Evolutionary conservation across 176 grass and related monocot genomes (phyloP), one percentile per base, ranked within the genome.

Genomic region (Juncus inflexus): DNA sequence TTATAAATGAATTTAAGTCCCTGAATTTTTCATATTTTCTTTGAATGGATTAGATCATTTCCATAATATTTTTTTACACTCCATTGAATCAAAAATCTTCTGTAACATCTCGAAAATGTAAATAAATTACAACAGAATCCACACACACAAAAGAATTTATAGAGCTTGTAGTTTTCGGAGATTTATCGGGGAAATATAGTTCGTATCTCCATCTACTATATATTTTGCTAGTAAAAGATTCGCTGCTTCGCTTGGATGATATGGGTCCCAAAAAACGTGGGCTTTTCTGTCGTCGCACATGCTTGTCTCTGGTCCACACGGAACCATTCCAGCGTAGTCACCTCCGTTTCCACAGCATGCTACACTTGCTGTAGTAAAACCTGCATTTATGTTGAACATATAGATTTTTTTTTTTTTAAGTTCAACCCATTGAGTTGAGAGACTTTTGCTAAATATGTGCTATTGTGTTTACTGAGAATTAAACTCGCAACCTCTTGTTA

Each of bases 261-360:
- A 99, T 0, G 95, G 89, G 55, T 99, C 95, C 89, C 95, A 99
- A 62, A 99, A 94, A 4, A 99, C 89, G 54, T 90, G 54, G 5
- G 15, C 71, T 14, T 63, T 35, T 15, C 89, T 35, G 19, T 80
- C 76, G 2, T 77, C 72, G 38, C 95, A 94, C 86, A 94, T 73
- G 59, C 55, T 84, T 13, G 95, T 80, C 37, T 63, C 52, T n/a
- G 86, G 89, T 52, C 89, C 86, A 62, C 95, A 99, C 37, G 89
- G 89, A 61, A 99, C 37, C 0, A 99, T 64, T 3, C 95, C 95
- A 52, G 59, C 74, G 65, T 83, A 99, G 6, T 38, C 19, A 3
- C 95, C 95, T 37, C 89, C 95, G 47, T 86, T 83, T 40, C 89
- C 89, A 60, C 95, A 94, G 64, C 95, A 94, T 2, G 89, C 95